Evolutionary conservation across 2,329 filamentous ascomycete genomes (phyloP), one percentile per base, ranked within the genome.

Genomic region (Clonostachys rhizophaga): DNA sequence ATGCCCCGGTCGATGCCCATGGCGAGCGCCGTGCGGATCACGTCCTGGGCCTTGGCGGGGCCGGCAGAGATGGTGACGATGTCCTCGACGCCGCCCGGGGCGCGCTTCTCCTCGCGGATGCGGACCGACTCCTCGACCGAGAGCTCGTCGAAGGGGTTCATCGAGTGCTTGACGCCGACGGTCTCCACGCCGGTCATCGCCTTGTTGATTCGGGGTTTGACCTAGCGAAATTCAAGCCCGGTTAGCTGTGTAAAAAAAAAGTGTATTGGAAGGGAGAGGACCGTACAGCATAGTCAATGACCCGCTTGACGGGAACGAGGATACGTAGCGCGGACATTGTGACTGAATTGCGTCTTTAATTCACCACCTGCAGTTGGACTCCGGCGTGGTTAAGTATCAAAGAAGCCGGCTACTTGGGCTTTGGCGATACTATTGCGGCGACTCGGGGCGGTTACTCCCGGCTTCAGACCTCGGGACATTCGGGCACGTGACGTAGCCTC

Each of bases 81-180:
- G 67, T 96, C 91, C 57, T 91, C 86, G 52, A 99, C 91, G 59
- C 86, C 85, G 54, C 80, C 75, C 16, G 83, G 79, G 16, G 83
- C 82, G 47, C 71, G 68, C 68, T 89, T 87, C 75, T 89, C 87
- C 69, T 97, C 92, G 68, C 94, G 91, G 64, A 99, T 87, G 39
- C 89, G 90, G 45, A 96, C 89, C 45, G 91, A 89, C 75, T 97
- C 94, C 73, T 99, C 94, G 68, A 99, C 84, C 40, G 91, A 95
- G 62, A 99, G 88, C 70, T 99, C 94, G 76, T 99, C 94, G 72
- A 99, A 99, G 17, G 94, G 94, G 78, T 97, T 99, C 83, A 99
- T 92, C 66, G 86, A 91, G 79, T 97, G 92, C 73, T 97, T 97
- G 62, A 97, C 91, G 57, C 89, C 89, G 54, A 86, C 79, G 47